Evolutionary conservation across 345 rosid genomes (phyloP).

Genomic region (Citrus inodora): DNA sequence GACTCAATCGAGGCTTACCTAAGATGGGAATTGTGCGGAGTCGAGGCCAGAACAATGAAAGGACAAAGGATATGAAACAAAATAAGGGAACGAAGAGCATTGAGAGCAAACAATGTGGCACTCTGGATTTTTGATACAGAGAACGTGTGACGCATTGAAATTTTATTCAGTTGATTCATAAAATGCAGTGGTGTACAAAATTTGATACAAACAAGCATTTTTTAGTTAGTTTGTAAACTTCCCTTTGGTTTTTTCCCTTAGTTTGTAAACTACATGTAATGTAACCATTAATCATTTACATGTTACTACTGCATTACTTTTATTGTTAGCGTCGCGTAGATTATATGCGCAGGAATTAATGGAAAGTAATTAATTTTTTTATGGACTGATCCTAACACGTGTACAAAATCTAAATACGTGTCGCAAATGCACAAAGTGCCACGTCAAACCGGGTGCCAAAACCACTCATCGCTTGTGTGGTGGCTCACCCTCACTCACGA

Average conservation of each 20-base stretch:
- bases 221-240: too few relatives aligned
- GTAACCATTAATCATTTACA: neutral
- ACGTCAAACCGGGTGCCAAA: neutral
- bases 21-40: conserved; percentile 79
- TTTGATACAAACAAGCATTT: neutral
- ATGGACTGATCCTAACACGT: neutral
- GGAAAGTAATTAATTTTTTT: neutral
- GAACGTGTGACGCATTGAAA: neutral
- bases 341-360: neutral
- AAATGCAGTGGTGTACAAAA: neutral
- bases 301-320: too few relatives aligned
- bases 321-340: neutral
- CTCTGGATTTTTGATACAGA: conserved; percentile 54
- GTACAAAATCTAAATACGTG: neutral
- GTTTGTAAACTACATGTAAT: neutral
- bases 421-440: neutral
- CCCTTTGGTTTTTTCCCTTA: too few relatives aligned
- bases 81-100: conserved; percentile 32
- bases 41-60: conserved; percentile 39
- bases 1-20: conserved; percentile 85
- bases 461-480: neutral
- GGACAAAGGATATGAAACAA: conserved; percentile 31
- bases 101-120: conserved; percentile 80
- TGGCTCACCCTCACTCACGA: neutral
- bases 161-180: neutral